Conservation (phyloP, 768 basidiomycete species). For the Mycena olivaceomarginata region DNA sequence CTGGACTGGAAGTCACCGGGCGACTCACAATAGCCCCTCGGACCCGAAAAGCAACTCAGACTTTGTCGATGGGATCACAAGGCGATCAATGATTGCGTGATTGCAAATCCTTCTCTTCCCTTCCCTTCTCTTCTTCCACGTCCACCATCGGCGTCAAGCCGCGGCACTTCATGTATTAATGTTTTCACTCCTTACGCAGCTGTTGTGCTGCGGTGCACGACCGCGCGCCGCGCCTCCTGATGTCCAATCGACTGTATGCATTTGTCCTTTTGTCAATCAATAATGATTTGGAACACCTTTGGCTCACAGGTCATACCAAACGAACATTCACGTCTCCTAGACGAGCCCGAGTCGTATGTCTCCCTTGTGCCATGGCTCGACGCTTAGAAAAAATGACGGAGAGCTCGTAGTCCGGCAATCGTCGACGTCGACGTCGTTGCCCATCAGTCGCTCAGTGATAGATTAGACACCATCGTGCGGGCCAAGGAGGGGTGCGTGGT, state of each 20-base stretch:
- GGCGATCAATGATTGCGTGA: background rate
- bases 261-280: background rate
- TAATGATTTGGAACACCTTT: background rate
- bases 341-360: background rate
- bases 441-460: slow-evolving; percentile 34
- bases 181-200: slow-evolving; percentile 8
- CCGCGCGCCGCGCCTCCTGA: slow-evolving; percentile 11
- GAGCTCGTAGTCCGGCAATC: slow-evolving; percentile 3
- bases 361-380: background rate
- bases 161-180: slow-evolving; percentile 24
- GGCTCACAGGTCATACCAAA: slow-evolving; percentile 34
- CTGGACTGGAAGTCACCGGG: too few species aligned
- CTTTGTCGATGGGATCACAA: too few species aligned
- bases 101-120: background rate
- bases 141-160: background rate
- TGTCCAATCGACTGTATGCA: slow-evolving; percentile 16
- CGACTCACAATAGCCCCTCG: too few species aligned
- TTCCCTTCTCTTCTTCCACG: background rate
- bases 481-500: slow-evolving; percentile 39
- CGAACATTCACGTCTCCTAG: slow-evolving; percentile 32
- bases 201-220: slow-evolving; percentile 14
- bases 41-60: too few species aligned
- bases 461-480: slow-evolving; percentile 33
- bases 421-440: slow-evolving; percentile 31
- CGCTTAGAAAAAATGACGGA: background rate